phyloP scores from a whole-genome alignment of 2,329 filamentous ascomycete species.

The Pyricularia pennisetigena region DNA sequence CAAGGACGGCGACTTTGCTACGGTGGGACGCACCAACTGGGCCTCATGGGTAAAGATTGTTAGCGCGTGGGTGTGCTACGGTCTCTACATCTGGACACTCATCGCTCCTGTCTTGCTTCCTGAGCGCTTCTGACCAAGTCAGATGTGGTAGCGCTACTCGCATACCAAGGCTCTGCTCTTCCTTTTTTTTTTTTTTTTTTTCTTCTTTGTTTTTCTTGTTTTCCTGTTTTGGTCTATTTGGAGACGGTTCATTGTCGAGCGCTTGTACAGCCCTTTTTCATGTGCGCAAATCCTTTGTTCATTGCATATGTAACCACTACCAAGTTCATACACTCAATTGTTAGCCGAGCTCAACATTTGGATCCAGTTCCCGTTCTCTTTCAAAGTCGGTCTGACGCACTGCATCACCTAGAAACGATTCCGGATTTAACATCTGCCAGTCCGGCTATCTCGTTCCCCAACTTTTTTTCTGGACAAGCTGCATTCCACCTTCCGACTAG shows the following conservation, averaged over 20 bases:
- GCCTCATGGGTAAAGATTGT: conserved; percentile 99
- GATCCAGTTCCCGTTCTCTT: background rate
- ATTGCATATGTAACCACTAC: background rate
- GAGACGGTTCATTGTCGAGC: background rate
- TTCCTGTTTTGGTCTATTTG: background rate
- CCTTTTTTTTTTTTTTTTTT: background rate
- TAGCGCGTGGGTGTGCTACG: conserved; percentile 93
- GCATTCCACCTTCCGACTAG: background rate
- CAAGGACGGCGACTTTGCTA: conserved; percentile 67
- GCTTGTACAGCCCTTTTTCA: background rate
- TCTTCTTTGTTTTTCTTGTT: background rate
- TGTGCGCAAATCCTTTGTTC: background rate
- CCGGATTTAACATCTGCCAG: too few species aligned
- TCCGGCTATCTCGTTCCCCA: background rate
- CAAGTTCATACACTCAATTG: background rate
- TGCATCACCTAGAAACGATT: background rate
- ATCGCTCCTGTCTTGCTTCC: conserved; percentile 78
- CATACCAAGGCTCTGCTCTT: background rate
- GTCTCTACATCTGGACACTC: conserved; percentile 86
- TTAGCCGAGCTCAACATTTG: background rate
- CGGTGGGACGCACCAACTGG: conserved; percentile 91
- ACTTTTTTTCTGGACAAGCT: background rate
- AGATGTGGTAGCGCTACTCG: background rate
- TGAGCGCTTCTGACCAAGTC: conserved; percentile 63
- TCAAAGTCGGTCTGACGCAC: background rate